phyloP scores from a whole-genome alignment of 1,284 basidiomycete species.

The Ceratobasidium sp. region DNA sequence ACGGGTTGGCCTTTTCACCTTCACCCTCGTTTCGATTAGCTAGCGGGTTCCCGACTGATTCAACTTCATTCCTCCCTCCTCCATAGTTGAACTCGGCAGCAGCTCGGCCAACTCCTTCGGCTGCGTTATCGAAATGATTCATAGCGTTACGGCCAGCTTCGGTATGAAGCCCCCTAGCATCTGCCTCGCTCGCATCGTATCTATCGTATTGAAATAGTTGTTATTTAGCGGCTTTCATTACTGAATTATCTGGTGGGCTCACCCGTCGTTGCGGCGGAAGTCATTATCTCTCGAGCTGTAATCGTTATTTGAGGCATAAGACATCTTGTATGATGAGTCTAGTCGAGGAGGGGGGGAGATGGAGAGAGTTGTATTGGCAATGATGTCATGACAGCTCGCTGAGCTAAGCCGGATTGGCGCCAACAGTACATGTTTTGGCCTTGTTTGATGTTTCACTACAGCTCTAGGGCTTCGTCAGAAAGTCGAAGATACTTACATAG shows the following conservation, averaged over 20 bases:
- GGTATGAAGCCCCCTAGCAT: slow-evolving; percentile 13
- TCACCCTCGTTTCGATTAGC: slow-evolving; percentile 19
- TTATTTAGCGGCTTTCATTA: neutral
- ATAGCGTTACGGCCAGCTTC: slow-evolving; percentile 22
- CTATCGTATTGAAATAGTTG: neutral
- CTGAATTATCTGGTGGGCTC: too few species aligned
- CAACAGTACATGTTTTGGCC: neutral
- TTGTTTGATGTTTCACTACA: too few species aligned
- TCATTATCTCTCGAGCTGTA: slow-evolving; percentile 17
- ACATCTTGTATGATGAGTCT: neutral
- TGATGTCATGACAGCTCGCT: neutral
- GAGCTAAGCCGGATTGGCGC: neutral
- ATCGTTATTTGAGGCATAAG: slow-evolving; percentile 9
- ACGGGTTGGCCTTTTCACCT: slow-evolving; percentile 16
- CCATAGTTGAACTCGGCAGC: slow-evolving; percentile 21
- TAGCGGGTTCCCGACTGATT: slow-evolving; percentile 19
- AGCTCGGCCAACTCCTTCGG: slow-evolving; percentile 21
- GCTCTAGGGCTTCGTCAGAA: too few species aligned
- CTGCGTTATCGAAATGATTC: slow-evolving; percentile 25
- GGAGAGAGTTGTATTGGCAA: too few species aligned
- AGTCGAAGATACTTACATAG: too few species aligned
- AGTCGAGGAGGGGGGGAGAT: too few species aligned
- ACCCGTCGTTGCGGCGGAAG: slow-evolving; percentile 14
- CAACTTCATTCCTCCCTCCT: slow-evolving; percentile 17
- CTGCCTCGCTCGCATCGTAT: slow-evolving; percentile 8